Base-by-base conservation (phyloP, 345 rosid genomes). In the Populus tremula region DNA sequence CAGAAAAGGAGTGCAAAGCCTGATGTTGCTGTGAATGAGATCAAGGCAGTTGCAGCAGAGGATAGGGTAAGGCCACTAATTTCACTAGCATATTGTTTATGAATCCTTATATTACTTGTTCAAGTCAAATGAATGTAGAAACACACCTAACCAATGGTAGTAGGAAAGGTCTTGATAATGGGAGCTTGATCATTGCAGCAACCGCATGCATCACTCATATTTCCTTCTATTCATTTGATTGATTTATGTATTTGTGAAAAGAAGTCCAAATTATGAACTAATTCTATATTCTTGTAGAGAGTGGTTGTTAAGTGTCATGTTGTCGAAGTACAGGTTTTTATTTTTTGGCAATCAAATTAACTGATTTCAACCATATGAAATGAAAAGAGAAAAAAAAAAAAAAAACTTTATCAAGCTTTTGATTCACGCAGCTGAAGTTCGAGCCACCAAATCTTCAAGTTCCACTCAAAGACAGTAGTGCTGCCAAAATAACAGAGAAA, bases 401-500 rank as follows among this genome's bases (percentile, higher is more conserved):
- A 67, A 27, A 36, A 73, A 38, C 31, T 54, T 76, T 25, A 78
- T 76, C 78, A 18, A 38, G 13, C 33, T 16, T 31, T 16, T 75
- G 41, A 43, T 38, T 29, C 14, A 38, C 75, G 70, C 77, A 72
- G 74, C 56, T 72, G 23, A 63, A 64, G 31, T 38, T 41, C 3
- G 79, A 71, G 20, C 38, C 39, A 3, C 47, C 16, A 21, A 38
- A 38, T 21, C 71, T 8, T 21, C 23, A 8, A 23, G 64, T 59
- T 59, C 64, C 2, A 59, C 25, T n/a, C 25, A 38, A 67, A 18
- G 41, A 49, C 47, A 66, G 39, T 11, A 78, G 68, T 43, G 38
- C 71, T 29, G 67, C 69, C 8, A 70, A 64, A 77, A 45, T 59
- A 33, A 65, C 67, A 11, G 82, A 82, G 82, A 54, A 64, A 13